Percentiles rank a stretch among this genome's conserved stretches.
Evolutionary conservation across 2,329 filamentous ascomycete genomes (phyloP).

Genomic region (Exophiala oligosperma): DNA sequence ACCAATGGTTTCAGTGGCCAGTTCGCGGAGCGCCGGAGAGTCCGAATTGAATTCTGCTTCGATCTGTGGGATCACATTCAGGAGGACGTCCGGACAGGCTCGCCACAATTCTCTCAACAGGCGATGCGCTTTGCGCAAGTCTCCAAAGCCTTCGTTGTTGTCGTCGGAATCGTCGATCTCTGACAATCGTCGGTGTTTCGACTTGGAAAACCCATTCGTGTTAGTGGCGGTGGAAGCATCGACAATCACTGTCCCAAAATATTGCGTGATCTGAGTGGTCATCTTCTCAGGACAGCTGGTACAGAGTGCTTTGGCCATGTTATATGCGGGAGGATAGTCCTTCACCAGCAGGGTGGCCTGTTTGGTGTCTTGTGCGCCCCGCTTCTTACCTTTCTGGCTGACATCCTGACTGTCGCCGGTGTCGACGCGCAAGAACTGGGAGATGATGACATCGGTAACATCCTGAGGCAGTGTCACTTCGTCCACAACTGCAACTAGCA

Average conservation of each 20-base stretch:
- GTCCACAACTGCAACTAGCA: slow-evolving; percentile 83
- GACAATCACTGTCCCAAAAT: slow-evolving; percentile 95
- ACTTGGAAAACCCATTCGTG: slow-evolving; percentile 41
- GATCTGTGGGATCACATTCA: slow-evolving; percentile 90
- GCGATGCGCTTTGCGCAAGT: slow-evolving; percentile 84
- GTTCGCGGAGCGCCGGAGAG: slow-evolving; percentile 77
- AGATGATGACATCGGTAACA: slow-evolving; percentile 89
- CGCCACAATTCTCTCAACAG: slow-evolving; percentile 92
- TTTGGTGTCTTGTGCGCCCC: slow-evolving; percentile 64
- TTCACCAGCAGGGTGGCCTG: slow-evolving; percentile 84
- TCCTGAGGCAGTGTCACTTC: slow-evolving; percentile 78
- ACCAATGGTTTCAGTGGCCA: slow-evolving; percentile 91
- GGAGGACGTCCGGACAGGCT: slow-evolving; percentile 80
- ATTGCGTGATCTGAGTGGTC: slow-evolving; percentile 90
- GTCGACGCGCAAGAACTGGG: slow-evolving; percentile 89
- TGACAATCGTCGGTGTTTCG: slow-evolving; percentile 46
- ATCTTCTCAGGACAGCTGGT: slow-evolving; percentile 89
- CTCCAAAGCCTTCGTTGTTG: slow-evolving; percentile 79
- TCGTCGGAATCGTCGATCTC: slow-evolving; percentile 64
- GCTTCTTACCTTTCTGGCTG: slow-evolving; percentile 57
- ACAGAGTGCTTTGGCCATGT: slow-evolving; percentile 94
- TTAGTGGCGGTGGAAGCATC: slow-evolving; percentile 61
- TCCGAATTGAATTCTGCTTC: slow-evolving; percentile 91
- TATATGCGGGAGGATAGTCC: slow-evolving; percentile 87
- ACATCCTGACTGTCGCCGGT: slow-evolving; percentile 59